Evolutionary conservation across 2,329 filamentous ascomycete genomes (phyloP), one percentile per base, ranked within the genome.

Genomic region (Elsinoe necatrix): DNA sequence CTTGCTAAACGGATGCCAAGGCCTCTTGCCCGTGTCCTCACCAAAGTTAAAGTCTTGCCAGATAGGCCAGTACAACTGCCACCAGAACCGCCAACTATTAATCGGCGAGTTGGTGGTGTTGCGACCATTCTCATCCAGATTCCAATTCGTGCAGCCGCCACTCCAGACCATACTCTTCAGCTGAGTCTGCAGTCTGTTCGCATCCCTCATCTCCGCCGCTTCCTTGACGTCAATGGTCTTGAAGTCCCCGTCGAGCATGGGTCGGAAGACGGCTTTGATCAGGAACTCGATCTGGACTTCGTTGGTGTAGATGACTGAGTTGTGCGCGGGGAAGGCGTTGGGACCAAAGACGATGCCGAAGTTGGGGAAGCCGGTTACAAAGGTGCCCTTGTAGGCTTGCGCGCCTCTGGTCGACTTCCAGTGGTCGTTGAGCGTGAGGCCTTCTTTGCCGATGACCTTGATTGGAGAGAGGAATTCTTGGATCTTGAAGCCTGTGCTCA

Each of bases 381-480:
- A 75, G 1, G 77, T 77, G 18, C 77, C 78, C 56, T 80, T 77
- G 64, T 86, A 86, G 0, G 82, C 83, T 59, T 79, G 80, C 0
- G 80, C 71, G 0, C 83, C 83, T n/a, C 80, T 81, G 54, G 78
- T 74, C 20, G 74, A 70, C 1, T 77, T 71, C 82, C 83, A 85
- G 16, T 64, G 64, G 8, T 63, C 59, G 9, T 63, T 60, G 29
- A 66, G 45, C 11, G 52, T 55, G 9, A 57, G 58, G 14, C 61
- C 60, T 14, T 62, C 23, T 35, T 57, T 58, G n/a, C 71, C 70
- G 21, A 61, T 57, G 9, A 72, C 58, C 18, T 65, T 56, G 61
- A 72, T 67, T 0, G 69, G 68, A 8, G 63, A 61, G 4, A 73
- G 60, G 50, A 71, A 73, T 47, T 70, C 54, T 18, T 62, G 57